Conservation (phyloP, 1,284 basidiomycete species). For the Puccinia hordei region DNA sequence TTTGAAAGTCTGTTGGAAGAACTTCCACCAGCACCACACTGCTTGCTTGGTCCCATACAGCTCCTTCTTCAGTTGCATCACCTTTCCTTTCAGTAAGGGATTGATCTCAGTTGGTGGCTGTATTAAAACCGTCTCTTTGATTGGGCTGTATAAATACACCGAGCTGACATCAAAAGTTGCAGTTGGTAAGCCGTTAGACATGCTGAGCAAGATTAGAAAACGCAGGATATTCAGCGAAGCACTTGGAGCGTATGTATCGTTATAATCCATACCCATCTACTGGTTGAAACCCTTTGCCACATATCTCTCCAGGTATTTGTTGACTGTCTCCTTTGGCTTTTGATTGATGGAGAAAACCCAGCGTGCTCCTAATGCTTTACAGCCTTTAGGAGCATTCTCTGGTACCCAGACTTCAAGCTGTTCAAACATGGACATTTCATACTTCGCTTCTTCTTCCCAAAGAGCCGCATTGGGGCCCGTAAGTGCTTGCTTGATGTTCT, state of each 20-base stretch:
- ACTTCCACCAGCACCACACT: conserved; percentile 22
- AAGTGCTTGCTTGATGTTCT: too few relatives aligned
- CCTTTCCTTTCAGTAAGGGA: too few relatives aligned
- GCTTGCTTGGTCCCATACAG: conserved; percentile 21
- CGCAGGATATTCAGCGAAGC: not conserved
- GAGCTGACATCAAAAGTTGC: conserved; percentile 1
- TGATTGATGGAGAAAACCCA: conserved; percentile 18
- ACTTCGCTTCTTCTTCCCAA: not conserved
- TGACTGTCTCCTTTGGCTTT: too few relatives aligned
- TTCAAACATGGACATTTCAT: not conserved
- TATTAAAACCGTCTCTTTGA: too few relatives aligned
- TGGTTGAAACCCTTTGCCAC: conserved; percentile 29
- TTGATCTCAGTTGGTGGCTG: too few relatives aligned
- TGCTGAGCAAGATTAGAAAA: not conserved
- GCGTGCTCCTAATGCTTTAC: not conserved
- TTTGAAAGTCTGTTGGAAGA: conserved; percentile 1
- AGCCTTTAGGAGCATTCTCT: not conserved
- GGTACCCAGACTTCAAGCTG: not conserved
- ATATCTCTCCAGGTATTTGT: not conserved
- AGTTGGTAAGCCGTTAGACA: not conserved
- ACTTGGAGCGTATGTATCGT: conserved; percentile 13
- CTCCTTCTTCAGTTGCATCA: not conserved
- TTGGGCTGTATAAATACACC: not conserved
- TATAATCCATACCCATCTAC: not conserved
- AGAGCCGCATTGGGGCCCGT: too few relatives aligned